A percentile compares a stretch with the other conserved stretches of the same genome.
These are phyloP conservation scores for Scutellospora calospora DNA, from an alignment of 371 early-diverging fungal genomes.

Conservation along the genomic window DNA sequence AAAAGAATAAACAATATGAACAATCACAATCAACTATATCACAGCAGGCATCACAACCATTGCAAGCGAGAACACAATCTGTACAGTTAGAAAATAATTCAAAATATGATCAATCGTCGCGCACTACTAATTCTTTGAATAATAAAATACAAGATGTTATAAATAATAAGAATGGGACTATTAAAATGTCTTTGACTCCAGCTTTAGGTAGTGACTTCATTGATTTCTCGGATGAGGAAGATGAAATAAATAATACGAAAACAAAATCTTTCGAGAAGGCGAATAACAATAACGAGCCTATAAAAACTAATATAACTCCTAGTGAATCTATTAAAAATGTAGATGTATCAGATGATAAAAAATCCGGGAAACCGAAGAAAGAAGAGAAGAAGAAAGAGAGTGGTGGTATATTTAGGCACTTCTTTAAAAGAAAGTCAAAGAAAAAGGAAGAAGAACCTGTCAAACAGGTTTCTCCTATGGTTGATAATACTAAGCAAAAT, in stretches of 20 bases:
- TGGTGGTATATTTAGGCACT: conserved; percentile 33
- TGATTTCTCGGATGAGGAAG: conserved; percentile 33
- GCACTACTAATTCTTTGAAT: too few relatives aligned
- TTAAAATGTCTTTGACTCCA: conserved; percentile 25
- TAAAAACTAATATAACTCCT: neutral
- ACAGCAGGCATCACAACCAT: too few relatives aligned
- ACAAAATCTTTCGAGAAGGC: neutral
- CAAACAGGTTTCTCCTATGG: neutral
- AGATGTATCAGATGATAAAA: conserved; percentile 23
- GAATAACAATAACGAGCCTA: neutral
- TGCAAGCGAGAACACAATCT: too few relatives aligned
- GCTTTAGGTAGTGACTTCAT: conserved; percentile 41
- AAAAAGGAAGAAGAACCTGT: conserved; percentile 35
- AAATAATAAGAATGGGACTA: neutral
- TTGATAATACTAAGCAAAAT: neutral
- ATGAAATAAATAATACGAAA: neutral
- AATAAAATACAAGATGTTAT: neutral
- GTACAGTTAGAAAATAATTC: too few relatives aligned
- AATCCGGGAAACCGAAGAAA: conserved; percentile 3
- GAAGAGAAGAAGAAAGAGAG: conserved; percentile 17
- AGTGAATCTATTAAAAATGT: neutral
- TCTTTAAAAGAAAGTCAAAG: conserved; percentile 15
- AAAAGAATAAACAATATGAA: too few relatives aligned
- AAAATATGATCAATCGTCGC: too few relatives aligned
- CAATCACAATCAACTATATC: too few relatives aligned